A percentile compares a stretch with the other conserved stretches of the same genome.
phyloP scores from a whole-genome alignment of 129 eudicot species.

The Gnaphalium uliginosum region DNA sequence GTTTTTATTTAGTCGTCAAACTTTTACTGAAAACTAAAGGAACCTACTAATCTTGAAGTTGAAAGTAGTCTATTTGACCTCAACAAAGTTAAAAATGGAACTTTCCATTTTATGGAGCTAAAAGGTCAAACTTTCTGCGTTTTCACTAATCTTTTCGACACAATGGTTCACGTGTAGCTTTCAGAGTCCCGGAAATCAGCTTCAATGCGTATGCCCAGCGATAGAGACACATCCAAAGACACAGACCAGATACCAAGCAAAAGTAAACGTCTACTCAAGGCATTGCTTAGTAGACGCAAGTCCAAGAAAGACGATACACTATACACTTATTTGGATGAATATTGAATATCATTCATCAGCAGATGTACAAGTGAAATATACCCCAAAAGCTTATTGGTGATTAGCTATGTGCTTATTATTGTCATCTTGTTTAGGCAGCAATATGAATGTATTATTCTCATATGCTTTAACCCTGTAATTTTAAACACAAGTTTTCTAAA shows the following conservation, averaged over 20 bases:
- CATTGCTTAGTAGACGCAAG: constrained; percentile 83
- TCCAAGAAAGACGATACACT: constrained; percentile 85
- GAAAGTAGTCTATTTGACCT: constrained; percentile 5
- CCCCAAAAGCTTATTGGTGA: not conserved
- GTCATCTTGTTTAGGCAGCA: constrained; percentile 3
- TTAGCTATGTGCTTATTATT: constrained; percentile 8
- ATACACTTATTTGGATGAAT: constrained; percentile 89
- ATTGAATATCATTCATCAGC: constrained; percentile 34
- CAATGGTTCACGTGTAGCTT: constrained; percentile 18
- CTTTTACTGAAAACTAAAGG: not conserved
- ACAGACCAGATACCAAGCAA: constrained; percentile 70
- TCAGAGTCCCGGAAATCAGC: constrained; percentile 82
- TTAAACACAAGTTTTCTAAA: constrained; percentile 2
- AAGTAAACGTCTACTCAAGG: constrained; percentile 92
- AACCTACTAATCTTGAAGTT: not conserved
- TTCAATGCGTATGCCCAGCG: constrained; percentile 68
- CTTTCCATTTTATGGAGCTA: not conserved
- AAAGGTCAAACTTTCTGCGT: not conserved
- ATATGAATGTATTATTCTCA: constrained; percentile 20
- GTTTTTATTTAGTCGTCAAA: not conserved
- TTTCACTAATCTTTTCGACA: constrained; percentile 9
- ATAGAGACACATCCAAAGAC: constrained; percentile 52
- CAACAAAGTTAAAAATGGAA: not conserved
- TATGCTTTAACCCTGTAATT: constrained; percentile 15
- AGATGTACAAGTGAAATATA: not conserved